These are phyloP conservation scores for Cryptococcus sp. DNA, from an alignment of 1,284 basidiomycete genomes.

Conservation along the genomic window DNA sequence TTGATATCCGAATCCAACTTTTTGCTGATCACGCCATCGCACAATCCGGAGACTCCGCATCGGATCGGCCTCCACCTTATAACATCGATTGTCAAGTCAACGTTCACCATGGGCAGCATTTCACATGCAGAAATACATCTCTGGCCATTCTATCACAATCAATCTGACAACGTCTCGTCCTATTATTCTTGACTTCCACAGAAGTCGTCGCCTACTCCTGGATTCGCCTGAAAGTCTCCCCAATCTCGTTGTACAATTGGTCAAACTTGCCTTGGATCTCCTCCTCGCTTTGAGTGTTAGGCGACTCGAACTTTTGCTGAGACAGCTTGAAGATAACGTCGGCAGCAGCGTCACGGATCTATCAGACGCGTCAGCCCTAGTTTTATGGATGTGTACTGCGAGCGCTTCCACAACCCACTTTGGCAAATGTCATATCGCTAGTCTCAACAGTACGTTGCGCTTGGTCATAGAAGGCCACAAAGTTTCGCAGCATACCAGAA, in stretches of 20 bases:
- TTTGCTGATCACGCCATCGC: no score
- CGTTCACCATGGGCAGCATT: no score
- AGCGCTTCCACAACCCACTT: conserved; percentile 42
- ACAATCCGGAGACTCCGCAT: no score
- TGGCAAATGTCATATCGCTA: conserved; percentile 86
- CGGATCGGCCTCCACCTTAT: no score
- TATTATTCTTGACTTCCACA: not conserved
- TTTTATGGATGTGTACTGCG: no score
- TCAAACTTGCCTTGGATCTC: conserved; percentile 78
- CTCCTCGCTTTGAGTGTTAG: conserved; percentile 73
- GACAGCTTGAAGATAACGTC: conserved; percentile 95
- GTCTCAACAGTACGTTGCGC: conserved; percentile 82
- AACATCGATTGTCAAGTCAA: no score
- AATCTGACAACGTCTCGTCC: no score
- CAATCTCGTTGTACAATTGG: conserved; percentile 74
- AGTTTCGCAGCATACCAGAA: conserved; percentile 91
- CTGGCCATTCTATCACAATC: no score
- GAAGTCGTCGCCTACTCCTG: conserved; percentile 61
- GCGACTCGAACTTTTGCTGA: conserved; percentile 95
- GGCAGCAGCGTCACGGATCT: conserved; percentile 79
- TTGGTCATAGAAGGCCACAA: conserved; percentile 87
- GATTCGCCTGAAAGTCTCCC: conserved; percentile 83
- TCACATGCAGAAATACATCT: no score
- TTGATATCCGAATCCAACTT: no score
- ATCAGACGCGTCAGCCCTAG: not conserved